Conservation (phyloP, 2,329 filamentous ascomycete species). For the Davidsoniella virescens region DNA sequence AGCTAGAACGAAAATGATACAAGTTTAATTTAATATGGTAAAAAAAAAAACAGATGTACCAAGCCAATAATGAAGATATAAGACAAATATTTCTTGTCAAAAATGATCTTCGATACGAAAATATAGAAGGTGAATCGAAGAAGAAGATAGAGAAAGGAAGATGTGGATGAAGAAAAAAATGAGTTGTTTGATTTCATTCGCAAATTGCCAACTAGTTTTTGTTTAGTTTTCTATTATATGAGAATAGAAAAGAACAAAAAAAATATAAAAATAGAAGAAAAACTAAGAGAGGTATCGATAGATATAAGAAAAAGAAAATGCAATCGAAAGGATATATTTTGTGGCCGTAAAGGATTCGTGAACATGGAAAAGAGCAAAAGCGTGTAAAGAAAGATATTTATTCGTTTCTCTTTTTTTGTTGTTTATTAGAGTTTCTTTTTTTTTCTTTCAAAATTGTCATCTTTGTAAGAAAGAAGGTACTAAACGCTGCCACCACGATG, state of each 20-base stretch:
- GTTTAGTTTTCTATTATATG: too few species aligned
- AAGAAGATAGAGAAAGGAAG: neutral
- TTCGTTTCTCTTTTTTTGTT: too few species aligned
- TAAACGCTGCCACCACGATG: slow-evolving; percentile 5
- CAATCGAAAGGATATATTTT: neutral
- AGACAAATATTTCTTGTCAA: slow-evolving; percentile 23
- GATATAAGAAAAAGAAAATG: too few species aligned
- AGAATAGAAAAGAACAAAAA: neutral
- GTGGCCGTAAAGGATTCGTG: neutral
- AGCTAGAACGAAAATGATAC: too few species aligned
- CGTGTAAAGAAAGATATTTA: neutral
- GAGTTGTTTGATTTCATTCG: too few species aligned
- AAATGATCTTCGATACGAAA: slow-evolving; percentile 21
- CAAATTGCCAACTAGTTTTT: too few species aligned
- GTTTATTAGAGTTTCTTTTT: too few species aligned
- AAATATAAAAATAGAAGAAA: neutral
- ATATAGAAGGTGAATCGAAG: neutral
- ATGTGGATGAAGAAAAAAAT: neutral
- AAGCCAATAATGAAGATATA: slow-evolving; percentile 8
- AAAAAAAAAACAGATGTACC: slow-evolving; percentile 5
- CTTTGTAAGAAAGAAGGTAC: slow-evolving; percentile 1
- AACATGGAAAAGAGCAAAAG: neutral
- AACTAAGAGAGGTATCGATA: too few species aligned
- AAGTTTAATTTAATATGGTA: neutral
- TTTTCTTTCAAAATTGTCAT: too few species aligned